Evolutionary conservation across 352 stramenopile species (phyloP).

Genomic region (Pythium sukuiense): DNA sequence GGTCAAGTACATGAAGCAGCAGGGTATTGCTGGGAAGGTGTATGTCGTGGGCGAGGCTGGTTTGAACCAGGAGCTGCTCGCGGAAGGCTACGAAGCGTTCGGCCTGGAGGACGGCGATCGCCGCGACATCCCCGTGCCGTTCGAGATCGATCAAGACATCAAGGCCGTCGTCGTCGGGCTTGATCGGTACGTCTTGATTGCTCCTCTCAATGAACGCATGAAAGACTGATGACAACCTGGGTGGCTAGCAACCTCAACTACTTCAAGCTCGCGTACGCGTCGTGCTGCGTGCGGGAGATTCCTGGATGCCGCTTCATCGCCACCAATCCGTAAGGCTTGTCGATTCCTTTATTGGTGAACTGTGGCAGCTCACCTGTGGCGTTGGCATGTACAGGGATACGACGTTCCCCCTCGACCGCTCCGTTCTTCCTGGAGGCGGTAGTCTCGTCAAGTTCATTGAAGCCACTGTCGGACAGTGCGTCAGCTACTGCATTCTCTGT

Average conservation of each 20-base stretch:
- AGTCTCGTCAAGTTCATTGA: conserved; percentile 73
- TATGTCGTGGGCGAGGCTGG: conserved; percentile 83
- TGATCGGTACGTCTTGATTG: conserved; percentile 44
- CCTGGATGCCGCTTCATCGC: conserved; percentile 77
- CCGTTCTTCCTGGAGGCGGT: conserved; percentile 72
- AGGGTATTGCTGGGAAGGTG: conserved; percentile 76
- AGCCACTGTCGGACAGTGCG: conserved; percentile 62
- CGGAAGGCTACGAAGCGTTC: conserved; percentile 67
- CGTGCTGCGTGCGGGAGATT: conserved; percentile 67
- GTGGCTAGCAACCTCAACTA: conserved; percentile 64
- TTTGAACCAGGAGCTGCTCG: conserved; percentile 60
- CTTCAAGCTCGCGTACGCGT: conserved; percentile 87
- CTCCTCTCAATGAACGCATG: too few species aligned
- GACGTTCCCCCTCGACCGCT: conserved; percentile 73
- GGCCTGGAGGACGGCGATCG: conserved; percentile 68
- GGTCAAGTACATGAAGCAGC: conserved; percentile 76
- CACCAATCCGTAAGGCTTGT: conserved; percentile 68
- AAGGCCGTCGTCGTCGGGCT: conserved; percentile 80
- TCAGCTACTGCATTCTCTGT: neutral
- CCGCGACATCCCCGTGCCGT: conserved; percentile 66
- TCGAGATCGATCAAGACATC: conserved; percentile 67
- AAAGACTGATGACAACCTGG: neutral
- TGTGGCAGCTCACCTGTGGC: neutral
- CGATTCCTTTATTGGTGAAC: neutral
- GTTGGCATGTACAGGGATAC: conserved; percentile 43